phyloP scores from a whole-genome alignment of 169 alveolate species.

The Plasmodium knowlesi region DNA sequence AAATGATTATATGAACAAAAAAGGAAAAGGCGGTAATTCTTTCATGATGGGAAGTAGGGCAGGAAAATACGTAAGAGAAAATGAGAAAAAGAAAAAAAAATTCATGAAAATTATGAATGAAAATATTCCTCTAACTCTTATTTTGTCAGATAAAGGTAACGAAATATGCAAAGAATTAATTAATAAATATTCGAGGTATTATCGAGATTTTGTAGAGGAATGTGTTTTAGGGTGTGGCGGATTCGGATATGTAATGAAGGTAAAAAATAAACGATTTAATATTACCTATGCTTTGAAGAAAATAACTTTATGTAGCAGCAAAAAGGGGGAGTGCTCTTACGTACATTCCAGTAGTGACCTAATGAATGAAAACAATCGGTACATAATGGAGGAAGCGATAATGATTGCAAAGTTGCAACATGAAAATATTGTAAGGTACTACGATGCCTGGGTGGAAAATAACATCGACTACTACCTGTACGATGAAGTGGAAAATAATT shows the following conservation, averaged over 20 bases:
- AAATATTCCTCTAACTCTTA: slow-evolving; percentile 43
- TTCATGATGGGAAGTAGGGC: not conserved
- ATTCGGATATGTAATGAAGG: slow-evolving; percentile 89
- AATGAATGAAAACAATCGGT: slow-evolving; percentile 75
- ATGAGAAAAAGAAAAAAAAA: slow-evolving; percentile 39
- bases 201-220: slow-evolving; percentile 84
- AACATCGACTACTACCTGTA: slow-evolving; percentile 76
- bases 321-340: slow-evolving; percentile 14
- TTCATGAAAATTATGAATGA: slow-evolving; percentile 54
- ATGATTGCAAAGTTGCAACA: slow-evolving; percentile 88
- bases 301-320: slow-evolving; percentile 63
- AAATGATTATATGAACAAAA: slow-evolving; percentile 21
- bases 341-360: slow-evolving; percentile 47
- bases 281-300: slow-evolving; percentile 86
- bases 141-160: slow-evolving; percentile 50
- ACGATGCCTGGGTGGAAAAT: slow-evolving; percentile 90
- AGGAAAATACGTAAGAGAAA: slow-evolving; percentile 20
- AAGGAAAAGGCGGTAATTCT: not conserved
- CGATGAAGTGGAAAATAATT: slow-evolving; percentile 12
- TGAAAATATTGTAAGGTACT: slow-evolving; percentile 87
- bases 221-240: slow-evolving; percentile 87
- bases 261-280: slow-evolving; percentile 78
- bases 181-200: slow-evolving; percentile 80
- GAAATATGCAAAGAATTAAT: slow-evolving; percentile 57
- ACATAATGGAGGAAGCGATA: slow-evolving; percentile 86